Percentiles rank a stretch among this genome's conserved stretches.
These are phyloP conservation scores for Peterozyma xylosa DNA, from an alignment of 805 yeast genomes.

Conservation along the genomic window DNA sequence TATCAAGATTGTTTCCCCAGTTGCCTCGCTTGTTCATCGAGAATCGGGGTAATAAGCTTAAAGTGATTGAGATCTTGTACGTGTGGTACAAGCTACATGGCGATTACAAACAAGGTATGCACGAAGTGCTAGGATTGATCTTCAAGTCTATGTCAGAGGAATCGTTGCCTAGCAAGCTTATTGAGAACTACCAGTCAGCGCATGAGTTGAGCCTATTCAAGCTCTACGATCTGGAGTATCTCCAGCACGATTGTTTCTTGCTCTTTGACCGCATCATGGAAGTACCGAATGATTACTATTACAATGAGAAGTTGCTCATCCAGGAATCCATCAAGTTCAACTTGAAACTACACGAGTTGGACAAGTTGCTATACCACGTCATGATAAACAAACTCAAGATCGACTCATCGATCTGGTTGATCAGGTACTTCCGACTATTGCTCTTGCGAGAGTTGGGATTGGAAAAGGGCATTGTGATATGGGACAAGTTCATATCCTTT, in stretches of 20 bases:
- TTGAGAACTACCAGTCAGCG: slow-evolving; percentile 2
- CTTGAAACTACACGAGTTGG: slow-evolving; percentile 38
- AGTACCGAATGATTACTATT: slow-evolving; percentile 27
- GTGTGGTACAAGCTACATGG: slow-evolving; percentile 42
- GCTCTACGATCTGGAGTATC: slow-evolving; percentile 28
- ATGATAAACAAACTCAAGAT: slow-evolving; percentile 35
- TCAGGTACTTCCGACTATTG: slow-evolving; percentile 41
- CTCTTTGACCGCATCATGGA: slow-evolving; percentile 31
- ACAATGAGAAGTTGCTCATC: slow-evolving; percentile 31
- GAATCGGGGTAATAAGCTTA: slow-evolving; percentile 15
- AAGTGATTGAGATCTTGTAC: slow-evolving; percentile 35
- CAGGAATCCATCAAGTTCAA: slow-evolving; percentile 42
- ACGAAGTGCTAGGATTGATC: slow-evolving; percentile 44
- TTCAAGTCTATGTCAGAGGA: slow-evolving; percentile 33
- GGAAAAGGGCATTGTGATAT: slow-evolving; percentile 25
- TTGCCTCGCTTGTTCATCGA: slow-evolving; percentile 21
- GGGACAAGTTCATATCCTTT: slow-evolving; percentile 41
- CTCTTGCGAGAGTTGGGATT: slow-evolving; percentile 41
- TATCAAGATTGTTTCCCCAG: slow-evolving; percentile 44
- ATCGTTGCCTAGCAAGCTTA: slow-evolving; percentile 19
- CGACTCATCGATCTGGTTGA: slow-evolving; percentile 47
- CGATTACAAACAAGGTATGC: slow-evolving; percentile 45
- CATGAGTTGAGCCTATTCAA: slow-evolving; percentile 27
- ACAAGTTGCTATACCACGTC: slow-evolving; percentile 39
- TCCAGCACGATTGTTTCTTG: slow-evolving; percentile 34